phyloP scores from a whole-genome alignment of 73 alveolate genomes.

The Stentor coeruleus region DNA sequence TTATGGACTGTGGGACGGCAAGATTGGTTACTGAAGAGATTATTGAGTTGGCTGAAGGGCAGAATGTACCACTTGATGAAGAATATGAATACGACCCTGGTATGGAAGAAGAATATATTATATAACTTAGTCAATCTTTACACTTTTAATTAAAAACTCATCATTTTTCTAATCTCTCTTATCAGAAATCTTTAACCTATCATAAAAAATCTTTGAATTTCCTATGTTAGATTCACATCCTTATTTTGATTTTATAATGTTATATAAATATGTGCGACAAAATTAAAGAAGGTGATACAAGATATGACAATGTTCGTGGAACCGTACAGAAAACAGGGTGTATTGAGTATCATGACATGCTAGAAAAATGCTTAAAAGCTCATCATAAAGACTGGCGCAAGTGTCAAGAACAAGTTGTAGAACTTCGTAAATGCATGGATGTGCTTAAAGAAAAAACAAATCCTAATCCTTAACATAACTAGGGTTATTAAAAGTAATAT shows the following conservation, averaged over 20 bases:
- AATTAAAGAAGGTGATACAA: constrained; percentile 9
- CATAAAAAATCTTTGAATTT: too few species aligned
- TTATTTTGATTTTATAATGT: too few species aligned
- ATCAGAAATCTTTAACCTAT: too few species aligned
- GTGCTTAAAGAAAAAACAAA: too few species aligned
- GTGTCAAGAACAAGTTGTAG: background rate
- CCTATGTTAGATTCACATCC: too few species aligned
- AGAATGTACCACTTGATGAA: background rate
- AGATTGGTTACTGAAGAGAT: constrained; percentile 4
- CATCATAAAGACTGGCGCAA: constrained; percentile 14
- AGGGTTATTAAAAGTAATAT: too few species aligned
- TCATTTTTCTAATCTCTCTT: too few species aligned
- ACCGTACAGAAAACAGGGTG: background rate
- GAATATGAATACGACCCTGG: too few species aligned
- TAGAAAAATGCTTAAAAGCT: background rate
- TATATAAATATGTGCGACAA: constrained; percentile 20
- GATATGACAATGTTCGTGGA: background rate
- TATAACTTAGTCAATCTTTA: too few species aligned
- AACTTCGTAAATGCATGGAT: constrained; percentile 17
- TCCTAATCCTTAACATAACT: too few species aligned
- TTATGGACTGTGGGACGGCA: constrained; percentile 23
- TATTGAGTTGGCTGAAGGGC: constrained; percentile 13
- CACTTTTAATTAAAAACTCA: too few species aligned
- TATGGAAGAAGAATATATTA: too few species aligned
- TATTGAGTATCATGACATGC: background rate